Evolutionary conservation across 257 asterid genomes (phyloP), one percentile per base, ranked within the genome.

Genomic region (Perilla frutescens): DNA sequence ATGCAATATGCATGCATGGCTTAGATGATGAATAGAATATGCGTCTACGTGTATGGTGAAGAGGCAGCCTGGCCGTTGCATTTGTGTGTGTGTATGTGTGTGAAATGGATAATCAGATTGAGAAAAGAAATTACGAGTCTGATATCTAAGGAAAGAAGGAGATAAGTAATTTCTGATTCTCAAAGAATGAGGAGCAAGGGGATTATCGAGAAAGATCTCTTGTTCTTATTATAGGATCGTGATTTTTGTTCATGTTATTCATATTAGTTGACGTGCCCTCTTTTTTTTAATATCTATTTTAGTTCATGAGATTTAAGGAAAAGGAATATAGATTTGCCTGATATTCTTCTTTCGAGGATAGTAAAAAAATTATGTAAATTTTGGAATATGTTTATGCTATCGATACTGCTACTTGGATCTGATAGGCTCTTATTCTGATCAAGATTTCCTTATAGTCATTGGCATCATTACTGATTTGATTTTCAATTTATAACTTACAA

Each of bases 1-100:
- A 29, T 61, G 75, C 81, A 70, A 48, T 56, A 29, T 66, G 75
- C 81, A 70, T 80, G 84, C 87, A 74, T 79, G 77, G 37, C 64
- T 72, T 62, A 20, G 34, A 1, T 57, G 53, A 66, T 65, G 64
- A 59, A 48, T 65, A 47, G 14, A 62, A 37, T 20, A 43, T 51
- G 70, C 14, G 8, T 45, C 3, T 32, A 39, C 20, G 12, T n/a
- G 20, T 2, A 57, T n/a, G 44, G 26, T 20, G 26, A 20, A 20
- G 26, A 20, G 26, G 26, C 26, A 20, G 26, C 26, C 26, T 20
- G 26, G 26, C 26, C 26, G 26, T 20, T 20, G 26, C 1, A 20
- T 20, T 20, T 59, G 47, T 32, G 48, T 20, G 20, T 59, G 47
- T 32, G 48, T 20, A 29, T 49, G 69, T 61, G n/a, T 8, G 51